Evolutionary conservation across 345 rosid genomes (phyloP), one percentile per base, ranked within the genome.

Genomic region (Clarkia xantiana): DNA sequence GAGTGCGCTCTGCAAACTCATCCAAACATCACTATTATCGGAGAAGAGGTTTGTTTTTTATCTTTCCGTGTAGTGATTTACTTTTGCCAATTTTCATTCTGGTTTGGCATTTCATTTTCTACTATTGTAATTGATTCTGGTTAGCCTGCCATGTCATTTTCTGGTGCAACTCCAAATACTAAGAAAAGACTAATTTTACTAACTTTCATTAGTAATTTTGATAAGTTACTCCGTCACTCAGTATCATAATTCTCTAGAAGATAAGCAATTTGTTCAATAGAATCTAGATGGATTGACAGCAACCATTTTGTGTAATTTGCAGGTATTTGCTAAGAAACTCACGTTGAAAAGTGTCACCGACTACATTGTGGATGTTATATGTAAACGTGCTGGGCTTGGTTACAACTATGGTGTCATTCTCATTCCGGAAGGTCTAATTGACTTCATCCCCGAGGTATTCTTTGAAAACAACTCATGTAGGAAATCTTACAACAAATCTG

Each of bases 41-140:
- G 98, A 56, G 98, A 91, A 74, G 98, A 91, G 98, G 96, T 83
- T 64, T 44, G n/a, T n/a, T n/a, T n/a, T n/a, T n/a, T n/a, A n/a
- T n/a, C n/a, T 47, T 46, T 6, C 47, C 10, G 14, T 14, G 9
- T 14, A 15, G 16, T 44, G 47, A 7, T 6, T 44, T 44, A 44
- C 4, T 2, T 29, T 29, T 29, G 36, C 8, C 7, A 29, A 29
- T 29, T 29, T 29, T 29, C 36, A 2, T 29, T 29, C 36, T 29
- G 36, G 36, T 29, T 29, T 29, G 36, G 8, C 36, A 29, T 29
- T 29, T 29, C 8, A 29, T 5, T 29, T 29, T 29, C 36, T 4
- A 29, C 36, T 29, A 29, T 29, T 29, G 3, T 6, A 23, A 23
- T 23, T 23, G 3, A 23, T 23, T 23, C 29, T 23, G 29, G 29